Evolutionary conservation across 176 grass and related monocot species (phyloP).

Genomic region (Tillandsia leiboldiana): DNA sequence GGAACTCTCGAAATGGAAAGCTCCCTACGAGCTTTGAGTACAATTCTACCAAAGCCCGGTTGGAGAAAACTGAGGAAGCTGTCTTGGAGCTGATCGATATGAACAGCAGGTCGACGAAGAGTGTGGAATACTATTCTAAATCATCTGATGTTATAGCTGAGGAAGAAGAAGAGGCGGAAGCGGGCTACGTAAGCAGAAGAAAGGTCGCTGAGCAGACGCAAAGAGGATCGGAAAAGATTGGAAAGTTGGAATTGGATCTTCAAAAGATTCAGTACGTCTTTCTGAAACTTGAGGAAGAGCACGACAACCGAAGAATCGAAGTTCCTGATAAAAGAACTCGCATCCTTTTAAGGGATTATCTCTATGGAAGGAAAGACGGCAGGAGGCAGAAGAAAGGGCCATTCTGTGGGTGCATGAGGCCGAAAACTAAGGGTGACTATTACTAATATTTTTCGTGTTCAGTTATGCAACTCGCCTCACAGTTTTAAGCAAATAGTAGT

Average conservation of each 20-base stretch:
- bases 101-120: conserved; percentile 54
- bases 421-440: conserved; percentile 26
- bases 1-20: conserved; percentile 43
- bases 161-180: conserved; percentile 41
- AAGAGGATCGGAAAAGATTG: conserved; percentile 64
- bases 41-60: conserved; percentile 40
- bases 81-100: conserved; percentile 57
- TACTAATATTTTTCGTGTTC: neutral
- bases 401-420: conserved; percentile 72
- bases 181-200: conserved; percentile 37
- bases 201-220: conserved; percentile 53
- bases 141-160: conserved; percentile 25
- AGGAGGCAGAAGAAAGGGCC: conserved; percentile 35
- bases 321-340: conserved; percentile 48
- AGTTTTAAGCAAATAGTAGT: neutral
- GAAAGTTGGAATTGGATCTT: conserved; percentile 59
- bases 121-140: conserved; percentile 43
- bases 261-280: conserved; percentile 83
- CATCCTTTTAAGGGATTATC: conserved; percentile 78
- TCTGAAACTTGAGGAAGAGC: conserved; percentile 75
- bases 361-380: conserved; percentile 63
- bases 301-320: conserved; percentile 39
- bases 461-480: neutral
- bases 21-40: conserved; percentile 46
- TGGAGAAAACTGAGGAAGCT: conserved; percentile 48